Percentiles rank a stretch among this genome's conserved stretches.
Evolutionary conservation across 164 flowering plant genomes (phyloP).

Genomic region (Warburgia ugandensis): DNA sequence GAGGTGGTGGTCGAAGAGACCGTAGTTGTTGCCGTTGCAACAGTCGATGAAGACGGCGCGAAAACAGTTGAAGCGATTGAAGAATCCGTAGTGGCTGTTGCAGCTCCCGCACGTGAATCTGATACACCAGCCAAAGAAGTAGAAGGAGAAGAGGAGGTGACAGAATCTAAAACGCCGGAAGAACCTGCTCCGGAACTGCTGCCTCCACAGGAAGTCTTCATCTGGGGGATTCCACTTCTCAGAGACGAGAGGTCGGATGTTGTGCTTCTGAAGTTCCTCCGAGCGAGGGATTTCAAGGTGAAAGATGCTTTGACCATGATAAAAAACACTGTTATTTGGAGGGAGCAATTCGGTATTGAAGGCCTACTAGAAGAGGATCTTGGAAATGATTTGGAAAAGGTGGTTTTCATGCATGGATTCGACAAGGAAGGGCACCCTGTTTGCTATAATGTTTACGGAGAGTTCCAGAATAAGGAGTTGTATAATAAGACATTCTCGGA

Average conservation of each 20-base stretch:
- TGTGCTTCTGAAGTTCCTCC: constrained; percentile 68
- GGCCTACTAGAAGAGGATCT: constrained; percentile 53
- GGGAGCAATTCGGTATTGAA: constrained; percentile 75
- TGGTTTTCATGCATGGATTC: constrained; percentile 64
- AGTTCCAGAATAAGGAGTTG: constrained; percentile 70
- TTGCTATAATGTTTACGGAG: constrained; percentile 82
- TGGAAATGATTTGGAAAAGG: constrained; percentile 58
- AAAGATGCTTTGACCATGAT: constrained; percentile 85
- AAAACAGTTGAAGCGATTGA: constrained; percentile 71
- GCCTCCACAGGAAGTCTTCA: constrained; percentile 70
- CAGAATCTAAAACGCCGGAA: constrained; percentile 15
- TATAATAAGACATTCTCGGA: constrained; percentile 56
- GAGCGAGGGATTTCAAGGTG: constrained; percentile 89
- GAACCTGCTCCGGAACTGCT: too few relatives aligned
- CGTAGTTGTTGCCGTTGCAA: constrained; percentile 1
- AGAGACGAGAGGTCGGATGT: constrained; percentile 61
- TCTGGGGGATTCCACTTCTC: constrained; percentile 74
- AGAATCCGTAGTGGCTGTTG: constrained; percentile 50
- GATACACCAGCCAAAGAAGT: constrained; percentile 6
- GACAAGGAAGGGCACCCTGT: constrained; percentile 85
- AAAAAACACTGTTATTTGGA: constrained; percentile 68
- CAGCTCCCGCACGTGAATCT: constrained; percentile 16
- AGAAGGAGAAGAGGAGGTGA: constrained; percentile 15
- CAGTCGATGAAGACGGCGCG: constrained; percentile 53
- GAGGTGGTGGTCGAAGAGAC: too few relatives aligned